Base-by-base conservation (phyloP, 805 yeast genomes). In the Hermanozyma aechmeae region DNA sequence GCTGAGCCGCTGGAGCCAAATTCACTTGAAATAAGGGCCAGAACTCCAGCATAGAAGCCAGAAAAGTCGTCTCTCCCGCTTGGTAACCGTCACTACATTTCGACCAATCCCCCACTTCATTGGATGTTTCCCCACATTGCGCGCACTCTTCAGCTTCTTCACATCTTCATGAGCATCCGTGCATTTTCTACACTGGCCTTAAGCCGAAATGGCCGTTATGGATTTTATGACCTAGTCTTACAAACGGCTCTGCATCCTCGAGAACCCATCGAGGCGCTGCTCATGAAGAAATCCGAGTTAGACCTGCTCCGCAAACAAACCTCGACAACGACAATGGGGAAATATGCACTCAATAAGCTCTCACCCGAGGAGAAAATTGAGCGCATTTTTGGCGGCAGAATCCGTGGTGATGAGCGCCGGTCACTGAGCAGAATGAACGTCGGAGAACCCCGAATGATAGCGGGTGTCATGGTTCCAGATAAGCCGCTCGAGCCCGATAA, bases 401-500 rank as follows among this genome's bases (percentile, higher is more conserved):
- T 73, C 19, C 66, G 65, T 34, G 80, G 79, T 4, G 74, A 67
- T 13, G 55, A 58, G 4, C 58, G 74, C 6, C 42, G 45, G 20
- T 50, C 64, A 11, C 57, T 67, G 1, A 54, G 63, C 39, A 40
- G 68, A 30, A 33, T 56, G 10, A 33, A 41, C 8, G 34, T 61
- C 33, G 66, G 65, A 4, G 51, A 61, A 26, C 57, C 68, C 0
- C 45, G 46, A 22, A 37, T 45, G 8, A 55, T 63, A 5, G 65
- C 56, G 1, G 96, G 96, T 0, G 62, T 92, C 0, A 51, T 49
- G 6, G 94, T 89, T 0, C 95, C 96, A 3, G 73, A 71, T n/a
- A 71, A 68, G 48, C 97, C 98, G 0, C 61, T 58, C 4, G 95
- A 84, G 42, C 97, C 97, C 2, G 95, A 87, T 43, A 86, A 89